Evolutionary conservation across 768 basidiomycete genomes (phyloP).

Genomic region (Pleurotus platypus): DNA sequence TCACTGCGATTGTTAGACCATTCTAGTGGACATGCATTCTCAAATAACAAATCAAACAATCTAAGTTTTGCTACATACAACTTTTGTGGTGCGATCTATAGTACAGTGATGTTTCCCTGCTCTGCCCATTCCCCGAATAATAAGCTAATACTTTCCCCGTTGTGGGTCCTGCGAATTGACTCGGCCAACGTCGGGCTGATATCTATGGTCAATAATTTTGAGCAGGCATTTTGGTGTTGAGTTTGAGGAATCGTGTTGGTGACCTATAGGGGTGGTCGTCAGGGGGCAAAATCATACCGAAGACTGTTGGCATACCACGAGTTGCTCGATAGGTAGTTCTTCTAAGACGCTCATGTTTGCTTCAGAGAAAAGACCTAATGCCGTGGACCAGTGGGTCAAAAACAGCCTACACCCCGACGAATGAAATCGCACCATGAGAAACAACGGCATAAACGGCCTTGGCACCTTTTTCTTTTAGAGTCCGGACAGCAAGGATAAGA

Average conservation of each 20-base stretch:
- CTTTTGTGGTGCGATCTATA: neutral
- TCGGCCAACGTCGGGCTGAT: constrained; percentile 91
- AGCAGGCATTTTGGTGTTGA: constrained; percentile 54
- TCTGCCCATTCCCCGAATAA: constrained; percentile 85
- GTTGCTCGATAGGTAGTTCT: constrained; percentile 71
- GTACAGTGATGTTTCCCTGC: constrained; percentile 33
- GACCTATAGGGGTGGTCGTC: constrained; percentile 44
- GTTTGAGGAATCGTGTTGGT: constrained; percentile 94
- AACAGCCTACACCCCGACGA: constrained; percentile 6
- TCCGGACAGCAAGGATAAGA: constrained; percentile 77
- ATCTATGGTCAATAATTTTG: constrained; percentile 87
- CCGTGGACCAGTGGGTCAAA: neutral
- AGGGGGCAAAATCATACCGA: constrained; percentile 7
- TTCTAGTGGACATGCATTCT: neutral
- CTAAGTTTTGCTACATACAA: neutral
- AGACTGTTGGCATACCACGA: constrained; percentile 60
- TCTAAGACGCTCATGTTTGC: constrained; percentile 65
- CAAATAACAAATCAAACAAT: constrained; percentile 7
- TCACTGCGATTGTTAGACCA: no score
- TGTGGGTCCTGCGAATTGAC: constrained; percentile 92
- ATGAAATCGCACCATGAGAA: constrained; percentile 73
- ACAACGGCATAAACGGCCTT: constrained; percentile 83
- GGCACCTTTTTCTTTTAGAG: constrained; percentile 89
- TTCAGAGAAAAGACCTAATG: constrained; percentile 74
- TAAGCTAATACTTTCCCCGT: constrained; percentile 88